Conservation (phyloP, 2,329 filamentous ascomycete genomes). For the Phaeophleospora eucalypticola region DNA sequence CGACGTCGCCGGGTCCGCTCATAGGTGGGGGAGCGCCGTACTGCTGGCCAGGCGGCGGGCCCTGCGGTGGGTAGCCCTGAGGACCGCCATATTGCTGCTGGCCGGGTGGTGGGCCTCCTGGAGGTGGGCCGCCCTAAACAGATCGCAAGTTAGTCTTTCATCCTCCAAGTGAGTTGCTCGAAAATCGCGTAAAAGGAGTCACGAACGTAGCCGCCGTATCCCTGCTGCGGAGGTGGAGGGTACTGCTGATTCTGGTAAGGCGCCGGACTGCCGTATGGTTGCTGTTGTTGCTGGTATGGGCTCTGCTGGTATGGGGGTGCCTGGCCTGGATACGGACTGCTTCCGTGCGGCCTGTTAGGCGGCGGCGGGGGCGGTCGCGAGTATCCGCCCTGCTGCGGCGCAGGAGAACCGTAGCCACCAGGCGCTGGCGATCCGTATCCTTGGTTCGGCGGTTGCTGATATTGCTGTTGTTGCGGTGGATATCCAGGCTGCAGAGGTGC, state of each 20-base stretch:
- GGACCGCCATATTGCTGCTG: constrained; percentile 28
- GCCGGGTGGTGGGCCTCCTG: constrained; percentile 15
- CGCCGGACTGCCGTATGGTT: constrained; percentile 16
- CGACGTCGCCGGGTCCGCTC: constrained; percentile 45
- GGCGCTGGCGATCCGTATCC: constrained; percentile 33
- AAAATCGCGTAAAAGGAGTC: constrained; percentile 1
- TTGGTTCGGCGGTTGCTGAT: constrained; percentile 21
- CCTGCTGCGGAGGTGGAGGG: constrained; percentile 20
- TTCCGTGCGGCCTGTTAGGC: constrained; percentile 18
- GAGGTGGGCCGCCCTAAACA: constrained; percentile 21
- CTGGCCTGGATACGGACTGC: constrained; percentile 26
- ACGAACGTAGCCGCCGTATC: constrained; percentile 34
- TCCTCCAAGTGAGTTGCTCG: too few relatives aligned
- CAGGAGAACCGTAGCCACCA: constrained; percentile 16
- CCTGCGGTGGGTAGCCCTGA: constrained; percentile 25
- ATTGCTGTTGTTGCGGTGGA: constrained; percentile 17
- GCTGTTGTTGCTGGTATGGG: constrained; percentile 22
- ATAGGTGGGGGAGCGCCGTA: constrained; percentile 35
- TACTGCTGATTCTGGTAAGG: constrained; percentile 25
- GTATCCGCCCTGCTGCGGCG: constrained; percentile 32
- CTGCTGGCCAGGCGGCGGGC: constrained; percentile 29
- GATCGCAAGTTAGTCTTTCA: constrained; percentile 21
- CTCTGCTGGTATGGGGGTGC: constrained; percentile 14
- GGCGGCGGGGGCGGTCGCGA: constrained; percentile 37
- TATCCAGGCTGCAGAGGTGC: constrained; percentile 38